Conservation (phyloP, 2,329 filamentous ascomycete genomes). For the Microcyclospora pomicola region DNA sequence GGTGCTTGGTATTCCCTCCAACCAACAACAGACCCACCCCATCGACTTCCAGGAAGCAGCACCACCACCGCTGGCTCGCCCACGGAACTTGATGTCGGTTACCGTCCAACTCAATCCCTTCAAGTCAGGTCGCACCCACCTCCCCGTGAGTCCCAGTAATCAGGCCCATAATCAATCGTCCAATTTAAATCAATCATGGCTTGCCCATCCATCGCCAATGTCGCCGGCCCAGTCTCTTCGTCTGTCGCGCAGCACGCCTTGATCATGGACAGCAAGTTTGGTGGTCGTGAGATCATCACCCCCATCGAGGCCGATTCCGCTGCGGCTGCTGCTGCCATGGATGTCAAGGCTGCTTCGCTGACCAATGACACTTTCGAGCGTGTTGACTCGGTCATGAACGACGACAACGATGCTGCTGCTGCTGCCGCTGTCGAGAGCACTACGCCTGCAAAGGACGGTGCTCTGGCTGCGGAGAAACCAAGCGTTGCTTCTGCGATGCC, state of each 20-base stretch:
- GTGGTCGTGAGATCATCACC: too few species aligned
- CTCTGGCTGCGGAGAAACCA: too few species aligned
- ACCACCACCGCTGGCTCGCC: too few species aligned
- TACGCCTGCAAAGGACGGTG: too few species aligned
- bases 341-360: background rate
- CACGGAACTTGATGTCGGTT: slow-evolving; percentile 20
- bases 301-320: background rate
- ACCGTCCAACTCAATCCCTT: slow-evolving; percentile 28
- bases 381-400: slow-evolving; percentile 5
- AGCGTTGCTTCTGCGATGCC: slow-evolving; percentile 3
- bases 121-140: slow-evolving; percentile 33
- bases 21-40: too few species aligned
- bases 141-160: slow-evolving; percentile 23
- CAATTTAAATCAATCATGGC: slow-evolving; percentile 18
- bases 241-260: slow-evolving; percentile 22
- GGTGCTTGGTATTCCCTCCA: too few species aligned
- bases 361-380: slow-evolving; percentile 2
- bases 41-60: too few species aligned
- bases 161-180: slow-evolving; percentile 12
- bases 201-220: slow-evolving; percentile 16
- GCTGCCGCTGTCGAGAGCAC: too few species aligned
- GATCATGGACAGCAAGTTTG: slow-evolving; percentile 11
- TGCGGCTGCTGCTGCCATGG: slow-evolving; percentile 3
- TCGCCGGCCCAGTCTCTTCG: slow-evolving; percentile 5
- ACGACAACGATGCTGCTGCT: background rate